These are phyloP conservation scores for Alternaria arborescens DNA, from an alignment of 2,329 filamentous ascomycete genomes.

Conservation along the genomic window DNA sequence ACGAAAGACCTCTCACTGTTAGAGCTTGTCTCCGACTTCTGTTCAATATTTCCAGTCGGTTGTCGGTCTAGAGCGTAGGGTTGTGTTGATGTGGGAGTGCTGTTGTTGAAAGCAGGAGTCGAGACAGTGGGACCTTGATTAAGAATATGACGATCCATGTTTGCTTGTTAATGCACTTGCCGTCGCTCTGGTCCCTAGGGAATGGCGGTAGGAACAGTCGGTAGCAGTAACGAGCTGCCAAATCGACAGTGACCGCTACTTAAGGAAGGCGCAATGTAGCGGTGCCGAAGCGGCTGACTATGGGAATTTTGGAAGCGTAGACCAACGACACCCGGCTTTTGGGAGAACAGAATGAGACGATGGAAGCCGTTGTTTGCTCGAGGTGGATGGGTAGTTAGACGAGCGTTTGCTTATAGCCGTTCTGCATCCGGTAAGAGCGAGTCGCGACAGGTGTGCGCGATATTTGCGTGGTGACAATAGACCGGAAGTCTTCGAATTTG, in stretches of 20 bases:
- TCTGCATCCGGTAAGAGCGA: constrained; percentile 4
- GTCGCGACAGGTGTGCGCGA: background rate
- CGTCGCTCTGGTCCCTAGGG: background rate
- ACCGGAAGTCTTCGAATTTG: background rate
- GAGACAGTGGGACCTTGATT: constrained; percentile 4
- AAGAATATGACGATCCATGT: background rate
- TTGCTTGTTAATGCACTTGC: constrained; percentile 19
- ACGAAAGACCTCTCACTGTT: constrained; percentile 1
- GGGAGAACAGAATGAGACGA: background rate
- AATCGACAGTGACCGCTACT: constrained; percentile 18
- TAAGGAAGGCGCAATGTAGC: constrained; percentile 8
- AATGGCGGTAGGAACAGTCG: background rate
- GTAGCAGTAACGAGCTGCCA: background rate
- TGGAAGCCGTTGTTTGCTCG: constrained; percentile 6
- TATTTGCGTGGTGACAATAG: background rate
- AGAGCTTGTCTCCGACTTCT: constrained; percentile 11
- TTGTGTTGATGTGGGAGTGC: background rate
- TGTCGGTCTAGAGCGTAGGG: background rate
- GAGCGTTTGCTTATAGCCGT: background rate
- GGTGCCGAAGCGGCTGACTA: constrained; percentile 3
- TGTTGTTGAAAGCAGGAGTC: background rate
- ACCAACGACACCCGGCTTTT: background rate
- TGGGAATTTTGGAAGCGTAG: background rate
- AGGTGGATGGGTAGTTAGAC: constrained; percentile 1
- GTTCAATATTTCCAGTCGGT: constrained; percentile 1